These are phyloP conservation scores for Argentina anserina DNA, from an alignment of 306 rosid genomes.

Conservation along the genomic window DNA sequence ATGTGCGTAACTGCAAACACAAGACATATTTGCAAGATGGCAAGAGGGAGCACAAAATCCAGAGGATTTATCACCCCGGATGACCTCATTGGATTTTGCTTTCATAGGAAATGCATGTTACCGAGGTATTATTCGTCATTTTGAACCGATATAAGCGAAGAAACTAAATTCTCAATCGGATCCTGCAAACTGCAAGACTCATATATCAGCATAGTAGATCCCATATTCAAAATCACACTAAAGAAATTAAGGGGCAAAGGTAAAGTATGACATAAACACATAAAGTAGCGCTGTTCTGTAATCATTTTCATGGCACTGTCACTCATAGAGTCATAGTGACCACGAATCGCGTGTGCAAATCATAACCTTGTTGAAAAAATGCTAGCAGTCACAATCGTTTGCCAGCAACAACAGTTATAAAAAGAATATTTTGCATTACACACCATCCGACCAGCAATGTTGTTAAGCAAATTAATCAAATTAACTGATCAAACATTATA, in stretches of 20 bases:
- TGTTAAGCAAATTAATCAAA: no score
- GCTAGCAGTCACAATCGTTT: background rate
- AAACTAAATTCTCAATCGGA: background rate
- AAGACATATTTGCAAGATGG: conserved; percentile 48
- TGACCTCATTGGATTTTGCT: conserved; percentile 67
- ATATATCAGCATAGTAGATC: background rate
- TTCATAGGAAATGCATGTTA: conserved; percentile 35
- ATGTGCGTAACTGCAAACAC: conserved; percentile 46
- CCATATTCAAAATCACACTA: background rate
- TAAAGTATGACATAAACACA: no score
- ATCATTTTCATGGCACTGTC: no score
- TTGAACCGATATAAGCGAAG: background rate
- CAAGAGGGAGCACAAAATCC: conserved; percentile 56
- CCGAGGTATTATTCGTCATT: conserved; percentile 42
- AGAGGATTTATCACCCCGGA: conserved; percentile 68
- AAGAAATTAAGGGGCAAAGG: no score
- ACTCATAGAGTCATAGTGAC: background rate
- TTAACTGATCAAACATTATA: no score
- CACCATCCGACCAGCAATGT: no score
- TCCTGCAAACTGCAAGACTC: conserved; percentile 22
- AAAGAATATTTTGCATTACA: no score
- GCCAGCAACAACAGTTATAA: no score
- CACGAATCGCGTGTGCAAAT: background rate
- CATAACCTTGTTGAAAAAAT: background rate
- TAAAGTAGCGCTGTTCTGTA: no score